These are phyloP conservation scores for Yamadazyma diospyri DNA, from an alignment of 1,139 yeast genomes.

Conservation along the genomic window DNA sequence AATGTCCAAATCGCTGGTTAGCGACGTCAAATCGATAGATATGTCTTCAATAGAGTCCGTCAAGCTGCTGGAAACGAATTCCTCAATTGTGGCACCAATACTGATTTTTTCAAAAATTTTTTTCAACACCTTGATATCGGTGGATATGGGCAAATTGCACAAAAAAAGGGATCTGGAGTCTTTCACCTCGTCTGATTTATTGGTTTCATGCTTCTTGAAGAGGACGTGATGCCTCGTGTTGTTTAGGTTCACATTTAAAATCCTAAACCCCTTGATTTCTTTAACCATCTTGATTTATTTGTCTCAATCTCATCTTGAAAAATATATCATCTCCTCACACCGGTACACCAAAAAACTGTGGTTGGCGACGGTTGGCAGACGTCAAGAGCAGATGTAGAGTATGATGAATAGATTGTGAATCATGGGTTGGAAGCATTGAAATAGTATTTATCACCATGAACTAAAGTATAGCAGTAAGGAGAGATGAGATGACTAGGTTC, in stretches of 20 bases:
- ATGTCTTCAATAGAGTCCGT: constrained; percentile 46
- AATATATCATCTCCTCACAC: constrained; percentile 2
- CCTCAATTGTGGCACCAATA: constrained; percentile 58
- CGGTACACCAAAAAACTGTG: no score
- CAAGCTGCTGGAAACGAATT: constrained; percentile 33
- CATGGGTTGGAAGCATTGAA: no score
- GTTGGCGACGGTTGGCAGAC: no score
- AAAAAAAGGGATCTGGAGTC: constrained; percentile 56
- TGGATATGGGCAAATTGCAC: constrained; percentile 70
- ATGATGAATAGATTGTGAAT: no score
- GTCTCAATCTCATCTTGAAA: constrained; percentile 10
- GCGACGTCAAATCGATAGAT: constrained; percentile 55
- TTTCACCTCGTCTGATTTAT: constrained; percentile 20
- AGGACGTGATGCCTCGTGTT: constrained; percentile 48
- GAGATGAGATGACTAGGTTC: no score
- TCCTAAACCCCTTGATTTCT: constrained; percentile 53
- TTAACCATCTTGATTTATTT: constrained; percentile 13
- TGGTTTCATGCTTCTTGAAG: constrained; percentile 59
- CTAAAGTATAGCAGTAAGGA: no score
- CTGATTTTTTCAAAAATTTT: constrained; percentile 57
- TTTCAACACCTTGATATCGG: constrained; percentile 52
- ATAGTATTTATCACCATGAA: no score
- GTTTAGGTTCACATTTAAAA: constrained; percentile 45
- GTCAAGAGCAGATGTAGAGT: no score
- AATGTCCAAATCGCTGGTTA: constrained; percentile 56